phyloP scores from a whole-genome alignment of 139 green algal species.

The Yamagishiella unicocca region DNA sequence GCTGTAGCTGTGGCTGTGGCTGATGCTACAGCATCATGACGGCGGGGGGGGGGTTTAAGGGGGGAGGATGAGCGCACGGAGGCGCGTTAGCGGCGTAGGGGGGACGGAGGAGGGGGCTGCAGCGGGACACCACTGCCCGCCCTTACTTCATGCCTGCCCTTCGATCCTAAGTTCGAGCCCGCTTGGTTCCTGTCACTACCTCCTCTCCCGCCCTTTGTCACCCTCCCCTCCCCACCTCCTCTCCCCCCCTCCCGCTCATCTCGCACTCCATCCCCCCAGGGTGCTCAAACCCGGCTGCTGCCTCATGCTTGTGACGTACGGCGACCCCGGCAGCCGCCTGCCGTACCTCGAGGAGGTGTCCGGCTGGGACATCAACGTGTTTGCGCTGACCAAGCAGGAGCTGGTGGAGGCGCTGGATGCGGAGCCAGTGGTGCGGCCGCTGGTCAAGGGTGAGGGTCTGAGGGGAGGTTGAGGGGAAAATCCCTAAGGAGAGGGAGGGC shows the following conservation, averaged over 20 bases:
- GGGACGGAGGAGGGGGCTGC: no score
- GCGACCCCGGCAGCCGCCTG: slow-evolving; percentile 49
- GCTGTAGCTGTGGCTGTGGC: no score
- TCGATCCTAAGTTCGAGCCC: no score
- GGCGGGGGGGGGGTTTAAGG: no score
- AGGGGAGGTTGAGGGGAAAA: background rate
- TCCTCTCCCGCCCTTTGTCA: background rate
- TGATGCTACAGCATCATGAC: no score
- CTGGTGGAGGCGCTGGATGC: slow-evolving; percentile 34
- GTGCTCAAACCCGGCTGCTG: slow-evolving; percentile 38
- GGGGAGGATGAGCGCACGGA: no score
- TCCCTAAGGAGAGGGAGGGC: background rate
- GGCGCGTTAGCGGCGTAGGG: no score
- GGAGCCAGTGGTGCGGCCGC: slow-evolving; percentile 40
- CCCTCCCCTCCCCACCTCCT: background rate
- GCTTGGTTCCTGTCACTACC: background rate
- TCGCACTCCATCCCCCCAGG: slow-evolving; percentile 8
- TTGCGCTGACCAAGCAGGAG: slow-evolving; percentile 44
- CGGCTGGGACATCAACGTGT: slow-evolving; percentile 16
- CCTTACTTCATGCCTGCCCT: no score
- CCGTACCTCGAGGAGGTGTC: slow-evolving; percentile 23
- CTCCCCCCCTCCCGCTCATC: no score
- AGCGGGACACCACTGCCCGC: no score
- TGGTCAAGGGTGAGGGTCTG: slow-evolving; percentile 27
- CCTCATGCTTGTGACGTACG: slow-evolving; percentile 55